Conservation (phyloP, 371 early-diverging fungal genomes). For the Mortierella sp. region DNA sequence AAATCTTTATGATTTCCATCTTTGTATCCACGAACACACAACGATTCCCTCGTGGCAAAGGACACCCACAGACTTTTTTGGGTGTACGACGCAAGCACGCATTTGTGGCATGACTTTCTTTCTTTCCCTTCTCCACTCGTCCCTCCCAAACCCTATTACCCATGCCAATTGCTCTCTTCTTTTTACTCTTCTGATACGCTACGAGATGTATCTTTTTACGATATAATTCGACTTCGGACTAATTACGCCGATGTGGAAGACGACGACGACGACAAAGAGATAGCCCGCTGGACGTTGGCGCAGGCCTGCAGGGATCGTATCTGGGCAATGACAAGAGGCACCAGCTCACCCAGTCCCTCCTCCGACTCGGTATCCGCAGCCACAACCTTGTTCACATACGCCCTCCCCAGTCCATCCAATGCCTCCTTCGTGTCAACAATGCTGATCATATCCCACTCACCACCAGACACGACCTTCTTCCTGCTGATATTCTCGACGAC, state of each 20-base stretch:
- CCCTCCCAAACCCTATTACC: constrained; percentile 22
- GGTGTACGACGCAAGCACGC: not conserved
- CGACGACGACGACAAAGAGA: not conserved
- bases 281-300: constrained; percentile 5
- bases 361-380: not conserved
- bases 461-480: not conserved
- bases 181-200: constrained; percentile 1
- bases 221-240: too few species aligned
- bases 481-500: not conserved
- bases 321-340: constrained; percentile 3
- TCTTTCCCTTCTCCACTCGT: not conserved
- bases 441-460: not conserved
- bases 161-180: constrained; percentile 19
- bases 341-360: not conserved
- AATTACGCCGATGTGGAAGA: not conserved
- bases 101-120: constrained; percentile 5
- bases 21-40: not conserved
- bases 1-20: not conserved
- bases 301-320: constrained; percentile 7
- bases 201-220: too few species aligned
- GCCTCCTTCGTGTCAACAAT: not conserved
- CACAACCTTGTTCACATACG: not conserved
- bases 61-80: not conserved
- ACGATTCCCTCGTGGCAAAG: constrained; percentile 5
- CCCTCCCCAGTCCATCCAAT: not conserved